These are phyloP conservation scores for Tuber magnatum DNA, from an alignment of 495 filamentous ascomycete genomes.

Conservation along the genomic window DNA sequence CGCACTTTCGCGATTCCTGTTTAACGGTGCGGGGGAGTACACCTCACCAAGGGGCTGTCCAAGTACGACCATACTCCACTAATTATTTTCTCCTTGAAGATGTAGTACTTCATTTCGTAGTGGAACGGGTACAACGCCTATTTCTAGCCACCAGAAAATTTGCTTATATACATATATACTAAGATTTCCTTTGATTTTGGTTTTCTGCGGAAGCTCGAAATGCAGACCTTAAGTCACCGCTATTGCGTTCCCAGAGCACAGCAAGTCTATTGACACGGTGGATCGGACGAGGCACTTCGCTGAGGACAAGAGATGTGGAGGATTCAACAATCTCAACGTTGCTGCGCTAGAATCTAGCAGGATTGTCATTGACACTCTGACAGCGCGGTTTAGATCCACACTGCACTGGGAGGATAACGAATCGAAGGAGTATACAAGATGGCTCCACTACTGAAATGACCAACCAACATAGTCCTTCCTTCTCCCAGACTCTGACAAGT, in stretches of 20 bases:
- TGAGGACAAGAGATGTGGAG: slow-evolving; percentile 44
- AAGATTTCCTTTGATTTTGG: background rate
- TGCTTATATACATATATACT: too few species aligned
- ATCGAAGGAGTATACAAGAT: slow-evolving; percentile 4
- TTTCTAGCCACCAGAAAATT: too few species aligned
- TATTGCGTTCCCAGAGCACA: too few species aligned
- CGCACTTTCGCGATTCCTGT: too few species aligned
- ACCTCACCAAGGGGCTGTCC: too few species aligned
- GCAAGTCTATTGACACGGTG: too few species aligned
- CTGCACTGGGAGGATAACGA: slow-evolving; percentile 3
- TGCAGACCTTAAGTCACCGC: background rate
- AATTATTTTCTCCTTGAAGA: background rate
- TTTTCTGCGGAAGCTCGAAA: background rate
- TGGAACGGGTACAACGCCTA: background rate
- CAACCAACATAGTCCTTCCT: background rate
- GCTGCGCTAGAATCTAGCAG: slow-evolving; percentile 7
- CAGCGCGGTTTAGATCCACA: background rate
- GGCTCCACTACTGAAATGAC: slow-evolving; percentile 9
- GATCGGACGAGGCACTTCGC: background rate
- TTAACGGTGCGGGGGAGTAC: too few species aligned
- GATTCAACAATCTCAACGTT: slow-evolving; percentile 46
- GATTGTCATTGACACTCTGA: background rate
- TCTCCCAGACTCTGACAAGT: background rate
- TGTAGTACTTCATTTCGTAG: slow-evolving; percentile 41
- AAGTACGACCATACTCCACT: background rate